A percentile compares a stretch with the other conserved stretches of the same genome.
phyloP scores from a whole-genome alignment of 768 basidiomycete genomes.

The Boletales sp. region DNA sequence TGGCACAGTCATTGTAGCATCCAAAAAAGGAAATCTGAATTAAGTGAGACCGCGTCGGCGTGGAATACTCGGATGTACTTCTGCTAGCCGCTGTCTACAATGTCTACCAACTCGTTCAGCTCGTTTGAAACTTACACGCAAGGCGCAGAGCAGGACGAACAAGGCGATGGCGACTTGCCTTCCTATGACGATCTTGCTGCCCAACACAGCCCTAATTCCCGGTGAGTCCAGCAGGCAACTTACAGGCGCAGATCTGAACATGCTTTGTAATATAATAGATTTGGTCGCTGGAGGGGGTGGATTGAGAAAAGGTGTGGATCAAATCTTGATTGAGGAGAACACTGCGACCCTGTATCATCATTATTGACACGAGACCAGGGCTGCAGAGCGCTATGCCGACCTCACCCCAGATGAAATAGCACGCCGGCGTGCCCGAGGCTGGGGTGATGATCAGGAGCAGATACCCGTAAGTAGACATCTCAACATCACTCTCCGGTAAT shows the following conservation, averaged over 20 bases:
- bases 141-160: slow-evolving; percentile 40
- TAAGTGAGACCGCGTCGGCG: no score
- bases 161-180: slow-evolving; percentile 57
- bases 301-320: slow-evolving; percentile 73
- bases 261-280: slow-evolving; percentile 41
- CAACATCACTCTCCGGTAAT: background rate
- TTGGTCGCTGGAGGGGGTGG: slow-evolving; percentile 84
- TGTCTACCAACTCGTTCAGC: slow-evolving; percentile 20
- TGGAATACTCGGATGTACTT: no score
- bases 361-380: slow-evolving; percentile 40
- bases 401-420: slow-evolving; percentile 54
- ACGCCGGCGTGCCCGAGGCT: slow-evolving; percentile 63
- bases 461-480: slow-evolving; percentile 12
- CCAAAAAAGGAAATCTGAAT: background rate
- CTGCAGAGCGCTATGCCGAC: slow-evolving; percentile 78
- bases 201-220: slow-evolving; percentile 79
- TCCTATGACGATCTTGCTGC: slow-evolving; percentile 78
- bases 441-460: slow-evolving; percentile 48
- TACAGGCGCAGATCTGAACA: background rate
- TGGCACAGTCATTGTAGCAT: background rate
- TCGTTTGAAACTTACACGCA: slow-evolving; percentile 26
- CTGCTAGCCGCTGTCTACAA: slow-evolving; percentile 1
- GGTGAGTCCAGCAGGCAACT: slow-evolving; percentile 41
- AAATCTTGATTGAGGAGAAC: background rate
- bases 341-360: background rate